Base-by-base conservation (phyloP, 352 stramenopile species). In the Nothophytophthora sp. region DNA sequence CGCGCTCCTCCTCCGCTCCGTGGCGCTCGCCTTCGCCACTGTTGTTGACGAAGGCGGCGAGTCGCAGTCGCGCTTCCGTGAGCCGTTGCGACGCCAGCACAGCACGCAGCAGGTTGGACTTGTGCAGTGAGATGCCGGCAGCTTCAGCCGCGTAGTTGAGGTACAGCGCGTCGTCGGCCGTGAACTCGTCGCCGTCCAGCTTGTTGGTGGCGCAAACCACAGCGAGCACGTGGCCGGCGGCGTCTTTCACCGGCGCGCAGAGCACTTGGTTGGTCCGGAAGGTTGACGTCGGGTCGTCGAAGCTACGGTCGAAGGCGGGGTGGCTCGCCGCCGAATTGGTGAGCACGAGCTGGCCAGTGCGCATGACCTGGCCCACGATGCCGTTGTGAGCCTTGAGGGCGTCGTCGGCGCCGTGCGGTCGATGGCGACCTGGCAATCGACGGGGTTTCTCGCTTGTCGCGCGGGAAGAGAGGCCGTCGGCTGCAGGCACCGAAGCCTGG, bases 131-230 rank as follows among this genome's bases (percentile, higher is more conserved):
- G 50, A 90, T 88, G 7, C 80, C 76, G 9, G 76, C 80, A 0
- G 76, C 80, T 11, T 90, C 80, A 10, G 80, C 80, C 3, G 77
- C 76, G 37, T 90, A 90, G 28, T 82, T 88, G 38, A 90, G 70
- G 37, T 86, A 90, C 12, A 90, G 50, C 1, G 79, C 78, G 32
- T 90, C 79, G 34, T 90, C 79, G 5, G 64, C 57, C 23, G 72
- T 76, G 33, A 90, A 90, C 33, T 90, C 79, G 19, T 76, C 76
- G 19, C 63, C 67, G 44, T 87, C 76, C 12, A 81, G 61, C 54
- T 90, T 90, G 64, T 90, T 90, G 41, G 80, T 74, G 5, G 79
- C 79, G 19, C 71, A 82, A 27, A 90, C 60, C 10, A 90, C 76
- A 1, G 79, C 79, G 13, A 88, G 55, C 29, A 88, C 81, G 15